Base-by-base conservation (phyloP, 441 rosid genomes). In the Brassica hybrid region DNA sequence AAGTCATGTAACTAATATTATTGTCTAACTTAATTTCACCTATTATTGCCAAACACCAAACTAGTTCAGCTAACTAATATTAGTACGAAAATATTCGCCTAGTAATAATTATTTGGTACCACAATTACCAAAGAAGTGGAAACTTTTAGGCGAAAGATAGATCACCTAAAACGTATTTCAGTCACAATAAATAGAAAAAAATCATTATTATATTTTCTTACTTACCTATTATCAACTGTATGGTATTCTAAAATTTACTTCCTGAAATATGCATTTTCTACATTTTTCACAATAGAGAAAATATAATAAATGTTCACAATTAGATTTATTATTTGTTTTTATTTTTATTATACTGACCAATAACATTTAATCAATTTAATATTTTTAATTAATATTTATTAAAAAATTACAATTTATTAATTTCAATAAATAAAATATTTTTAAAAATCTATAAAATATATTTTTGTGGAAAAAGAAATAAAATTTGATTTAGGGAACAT, bases 1-100 rank as follows among this genome's bases (percentile, higher is more conserved):
- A 43, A 18, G 38, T 25, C 27, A 17, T 34, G 54, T 21, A 56
- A 12, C 7, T 23, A 54, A 38, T 57, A 71, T 0, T 50, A 16
- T 10, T 32, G 48, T 63, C n/a, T 63, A 71, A 65, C 67, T 54
- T 65, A 77, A 17, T 13, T 54, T 18, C 52, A 71, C 60, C 66
- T 64, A 56, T 16, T 38, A 71, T 27, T 27, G 8, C 63, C 52
- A 19, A 71, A 65, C 12, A 71, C 67, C 71, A 43, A 58, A 63
- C 3, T 10, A 8, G 30, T 21, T 71, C 57, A 65, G 43, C 72
- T 58, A 58, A 70, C 12, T 38, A 56, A 16, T 54, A 41, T 5
- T 4, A 7, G 45, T 27, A 77, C 4, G 18, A 61, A 52, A 13
- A 0, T 45, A 54, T 38, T 13, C 41, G 30, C 63, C 61, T 9